A percentile compares a stretch with the other conserved stretches of the same genome.
Conservation (phyloP, 305 asterid genomes). For the Andrographis paniculata region DNA sequence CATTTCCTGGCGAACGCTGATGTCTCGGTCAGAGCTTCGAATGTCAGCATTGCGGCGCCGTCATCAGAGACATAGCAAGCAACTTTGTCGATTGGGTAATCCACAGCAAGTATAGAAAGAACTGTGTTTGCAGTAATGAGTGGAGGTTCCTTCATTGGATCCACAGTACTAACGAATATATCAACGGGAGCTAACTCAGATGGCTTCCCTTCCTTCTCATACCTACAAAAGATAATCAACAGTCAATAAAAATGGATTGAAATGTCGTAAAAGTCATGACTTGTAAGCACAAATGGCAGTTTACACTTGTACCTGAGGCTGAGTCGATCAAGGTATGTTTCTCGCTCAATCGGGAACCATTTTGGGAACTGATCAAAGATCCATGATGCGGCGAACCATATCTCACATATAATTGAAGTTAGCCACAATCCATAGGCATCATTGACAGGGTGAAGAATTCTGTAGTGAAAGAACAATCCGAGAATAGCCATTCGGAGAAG, state of each 20-base stretch:
- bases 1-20: constrained; percentile 96
- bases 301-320: constrained; percentile 93
- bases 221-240: constrained; percentile 39
- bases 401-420: constrained; percentile 86
- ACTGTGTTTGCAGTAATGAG: constrained; percentile 97
- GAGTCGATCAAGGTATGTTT: constrained; percentile 90
- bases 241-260: constrained; percentile 7
- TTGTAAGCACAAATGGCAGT: too few species aligned
- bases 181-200: constrained; percentile 78
- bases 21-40: constrained; percentile 96
- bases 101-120: constrained; percentile 91
- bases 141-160: constrained; percentile 96
- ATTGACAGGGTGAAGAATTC: constrained; percentile 80
- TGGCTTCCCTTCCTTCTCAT: constrained; percentile 91
- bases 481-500: constrained; percentile 66
- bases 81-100: constrained; percentile 90
- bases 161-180: constrained; percentile 92
- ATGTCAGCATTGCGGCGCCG: constrained; percentile 99
- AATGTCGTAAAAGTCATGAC: too few species aligned
- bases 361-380: constrained; percentile 90
- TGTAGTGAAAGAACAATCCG: constrained; percentile 83
- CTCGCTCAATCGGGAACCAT: constrained; percentile 82
- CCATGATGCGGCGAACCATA: constrained; percentile 98
- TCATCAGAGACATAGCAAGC: constrained; percentile 97
- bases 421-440: constrained; percentile 95